A percentile compares a stretch with the other conserved stretches of the same genome.
These are phyloP conservation scores for Neopestalotiopsis sp. DNA, from an alignment of 2,329 filamentous ascomycete genomes.

Conservation along the genomic window DNA sequence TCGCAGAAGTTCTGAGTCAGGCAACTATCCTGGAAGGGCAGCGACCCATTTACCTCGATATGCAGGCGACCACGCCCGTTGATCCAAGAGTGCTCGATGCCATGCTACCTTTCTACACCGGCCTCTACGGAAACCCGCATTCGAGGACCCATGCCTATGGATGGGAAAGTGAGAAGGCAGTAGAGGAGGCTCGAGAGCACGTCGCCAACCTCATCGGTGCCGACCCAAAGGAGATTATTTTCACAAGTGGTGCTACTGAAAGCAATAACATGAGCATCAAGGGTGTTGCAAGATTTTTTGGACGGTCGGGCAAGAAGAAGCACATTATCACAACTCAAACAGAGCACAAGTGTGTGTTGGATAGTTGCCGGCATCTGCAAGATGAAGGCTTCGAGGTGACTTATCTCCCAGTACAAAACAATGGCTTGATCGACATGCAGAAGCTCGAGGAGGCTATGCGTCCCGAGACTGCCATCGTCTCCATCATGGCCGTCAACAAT, in stretches of 20 bases:
- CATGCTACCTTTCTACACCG: slow-evolving; percentile 94
- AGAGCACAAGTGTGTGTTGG: slow-evolving; percentile 98
- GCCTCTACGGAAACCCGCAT: slow-evolving; percentile 95
- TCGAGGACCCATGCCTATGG: slow-evolving; percentile 97
- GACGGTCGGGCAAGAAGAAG: slow-evolving; percentile 92
- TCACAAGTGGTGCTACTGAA: slow-evolving; percentile 96
- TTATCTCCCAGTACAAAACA: slow-evolving; percentile 89
- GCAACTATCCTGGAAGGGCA: slow-evolving; percentile 93
- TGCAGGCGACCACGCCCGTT: slow-evolving; percentile 95
- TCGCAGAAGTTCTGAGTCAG: slow-evolving; percentile 86
- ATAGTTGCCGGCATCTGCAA: slow-evolving; percentile 95
- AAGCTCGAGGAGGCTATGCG: slow-evolving; percentile 88
- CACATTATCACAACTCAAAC: slow-evolving; percentile 98
- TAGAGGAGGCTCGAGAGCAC: slow-evolving; percentile 84
- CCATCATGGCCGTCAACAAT: slow-evolving; percentile 99
- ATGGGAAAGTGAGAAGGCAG: slow-evolving; percentile 95
- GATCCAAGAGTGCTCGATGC: slow-evolving; percentile 94
- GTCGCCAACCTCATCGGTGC: slow-evolving; percentile 89
- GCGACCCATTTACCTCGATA: slow-evolving; percentile 95
- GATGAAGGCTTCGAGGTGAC: slow-evolving; percentile 96
- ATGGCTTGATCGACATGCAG: slow-evolving; percentile 84
- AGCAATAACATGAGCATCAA: slow-evolving; percentile 99
- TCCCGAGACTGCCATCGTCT: slow-evolving; percentile 90
- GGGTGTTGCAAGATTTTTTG: slow-evolving; percentile 95
- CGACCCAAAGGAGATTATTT: slow-evolving; percentile 97